Base-by-base conservation (phyloP, 805 yeast genomes). In the Candida maltosa region DNA sequence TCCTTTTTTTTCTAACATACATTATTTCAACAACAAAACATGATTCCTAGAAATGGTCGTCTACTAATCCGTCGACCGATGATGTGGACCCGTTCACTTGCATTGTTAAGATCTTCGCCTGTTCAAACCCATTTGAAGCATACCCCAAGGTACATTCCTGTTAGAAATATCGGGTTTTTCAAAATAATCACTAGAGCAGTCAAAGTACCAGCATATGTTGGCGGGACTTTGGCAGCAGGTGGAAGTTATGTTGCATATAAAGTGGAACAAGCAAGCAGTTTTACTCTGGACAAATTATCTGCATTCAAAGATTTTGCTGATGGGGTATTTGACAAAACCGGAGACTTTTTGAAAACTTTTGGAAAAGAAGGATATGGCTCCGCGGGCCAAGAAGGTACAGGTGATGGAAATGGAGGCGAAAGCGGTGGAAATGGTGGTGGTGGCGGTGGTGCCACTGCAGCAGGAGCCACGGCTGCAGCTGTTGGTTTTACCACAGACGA, bases 181-280 rank as follows among this genome's bases (percentile, higher is more conserved):
- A 80, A 74, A 52, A 56, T 80, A 0, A 61, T 82, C 4, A 73
- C 75, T 1, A 74, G 73, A 36, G 69, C 73, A 1, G 66, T 76
- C 1, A 75, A 73, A 43, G 56, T 83, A 2, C 96, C 97, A 0
- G 91, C 87, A 0, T 82, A 82, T 42, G 64, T 88, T 0, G 97
- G 97, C 2, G 89, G 95, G 6, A 88, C 95, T 0, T 60, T 88
- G 23, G 96, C 95, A 2, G 97, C 97, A 8, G 96, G 95, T 6
- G 95, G 96, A 0, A 83, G 95, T 2, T 93, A 88, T 54, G 80
- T 91, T 32, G 87, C 89, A 14, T 89, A 89, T 58, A 91, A 93
- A 56, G 84, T 89, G 7, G 94, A 88, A 35, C 94, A 91, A 58
- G 95, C 95, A 1, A 71, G 86, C 0, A 68, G 57, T 25, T 86